Evolutionary conservation across 139 green algal genomes (phyloP), one percentile per base, ranked within the genome.

Genomic region (Raphidocelis subcapitata): DNA sequence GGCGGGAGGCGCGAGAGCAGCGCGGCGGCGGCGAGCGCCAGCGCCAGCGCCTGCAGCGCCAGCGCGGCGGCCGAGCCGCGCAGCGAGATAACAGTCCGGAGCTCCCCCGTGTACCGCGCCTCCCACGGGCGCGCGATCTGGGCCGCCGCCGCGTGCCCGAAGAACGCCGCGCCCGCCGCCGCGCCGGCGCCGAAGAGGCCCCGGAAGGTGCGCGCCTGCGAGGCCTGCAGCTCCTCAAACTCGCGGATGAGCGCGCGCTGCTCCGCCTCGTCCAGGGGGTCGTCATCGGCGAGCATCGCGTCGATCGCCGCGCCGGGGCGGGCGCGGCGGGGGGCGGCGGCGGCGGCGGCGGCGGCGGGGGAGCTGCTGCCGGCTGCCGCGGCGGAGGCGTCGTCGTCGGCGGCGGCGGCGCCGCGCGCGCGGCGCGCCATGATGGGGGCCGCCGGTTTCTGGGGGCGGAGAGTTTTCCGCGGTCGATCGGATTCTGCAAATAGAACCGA

Each of bases 41-140:
- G 41, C 24, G 41, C 60, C 1, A 56, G 5, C 16, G 28, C 67
- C 52, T 81, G 75, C 1, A 69, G 1, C 14, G n/a, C 8, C 3
- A 81, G 62, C 44, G 68, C 46, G 2, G 33, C 55, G 0, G 54
- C 41, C 8, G 66, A 61, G 1, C 52, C n/a, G 3, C 15, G 3
- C 14, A n/a, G 4, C 41, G 5, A 24, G 36, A 29, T 51, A 16
- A 65, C 62, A 10, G 61, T 65, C 31, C 68, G 37, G 0, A 81
- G 69, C 75, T 77, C 68, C 1, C 75, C 75, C 51, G 68, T 81
- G 63, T 73, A 81, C 16, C 75, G 62, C 37, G 47, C 51, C 35
- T 69, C 68, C 20, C 41, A 81, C 2, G 75, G 75, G 23, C 72
- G 68, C 47, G 72, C 29, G 5, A 59, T 23, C 62, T 81, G 68